phyloP scores from a whole-genome alignment of 129 eudicot genomes.

The Mikania micrantha region DNA sequence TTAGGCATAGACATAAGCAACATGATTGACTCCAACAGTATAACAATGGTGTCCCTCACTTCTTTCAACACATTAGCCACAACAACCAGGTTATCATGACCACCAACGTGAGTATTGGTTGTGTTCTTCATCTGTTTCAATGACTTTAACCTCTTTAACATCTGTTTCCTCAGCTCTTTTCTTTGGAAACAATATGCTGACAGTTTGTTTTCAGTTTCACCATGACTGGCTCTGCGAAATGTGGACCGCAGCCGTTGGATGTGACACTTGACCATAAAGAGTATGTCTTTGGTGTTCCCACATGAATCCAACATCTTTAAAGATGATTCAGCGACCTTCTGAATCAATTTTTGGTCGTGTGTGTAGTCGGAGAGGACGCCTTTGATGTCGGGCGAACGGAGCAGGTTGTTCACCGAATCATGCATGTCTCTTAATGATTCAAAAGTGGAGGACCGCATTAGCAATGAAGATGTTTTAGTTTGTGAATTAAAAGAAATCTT shows the following conservation, averaged over 20 bases:
- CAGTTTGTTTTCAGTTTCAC: conserved; percentile 38
- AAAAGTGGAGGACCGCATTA: conserved; percentile 40
- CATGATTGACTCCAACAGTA: conserved; percentile 53
- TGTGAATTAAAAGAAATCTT: background rate
- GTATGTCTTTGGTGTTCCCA: conserved; percentile 57
- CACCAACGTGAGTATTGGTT: conserved; percentile 1
- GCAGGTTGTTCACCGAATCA: conserved; percentile 64
- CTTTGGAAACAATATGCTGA: conserved; percentile 37
- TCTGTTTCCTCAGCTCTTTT: conserved; percentile 59
- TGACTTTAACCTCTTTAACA: conserved; percentile 43
- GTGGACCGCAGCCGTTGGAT: conserved; percentile 63
- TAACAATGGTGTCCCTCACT: conserved; percentile 46
- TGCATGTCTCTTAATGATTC: conserved; percentile 57
- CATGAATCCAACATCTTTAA: conserved; percentile 66
- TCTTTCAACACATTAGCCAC: conserved; percentile 57
- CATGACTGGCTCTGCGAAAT: conserved; percentile 39
- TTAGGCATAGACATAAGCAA: conserved; percentile 66
- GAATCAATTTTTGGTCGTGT: conserved; percentile 39
- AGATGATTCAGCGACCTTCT: conserved; percentile 65
- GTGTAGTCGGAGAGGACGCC: conserved; percentile 29
- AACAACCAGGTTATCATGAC: conserved; percentile 38
- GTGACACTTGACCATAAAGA: conserved; percentile 55
- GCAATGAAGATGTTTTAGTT: background rate
- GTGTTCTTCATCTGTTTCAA: conserved; percentile 40
- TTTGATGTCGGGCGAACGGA: conserved; percentile 48